Evolutionary conservation across 83 land plant genomes (phyloP), one percentile per base, ranked within the genome.

Genomic region (Picea abies): DNA sequence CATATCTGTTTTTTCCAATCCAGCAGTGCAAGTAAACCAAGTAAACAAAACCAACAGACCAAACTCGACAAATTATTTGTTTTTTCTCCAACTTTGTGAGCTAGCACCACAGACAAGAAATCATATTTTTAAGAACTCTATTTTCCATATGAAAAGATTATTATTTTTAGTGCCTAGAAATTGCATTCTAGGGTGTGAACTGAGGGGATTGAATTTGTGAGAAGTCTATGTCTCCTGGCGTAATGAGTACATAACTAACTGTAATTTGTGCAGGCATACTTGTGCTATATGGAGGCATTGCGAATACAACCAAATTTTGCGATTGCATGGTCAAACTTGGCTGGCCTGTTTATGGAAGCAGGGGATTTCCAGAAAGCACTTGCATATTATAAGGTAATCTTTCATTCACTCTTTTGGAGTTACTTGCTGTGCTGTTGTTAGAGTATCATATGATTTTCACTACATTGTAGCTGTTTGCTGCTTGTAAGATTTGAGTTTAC

Each of bases 261-360:
- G 4, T 35, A 25, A 77, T 25, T 23, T 49, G 12, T 75, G 73
- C 88, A 98, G 99, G 99, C 99, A 49, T 98, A 91, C 85, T 86
- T 85, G 23, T 98, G 99, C 85, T 98, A 98, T 81, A 26, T 90
- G 20, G 99, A 98, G 81, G 99, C 99, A 16, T 63, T 98, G 11
- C 87, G 95, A 0, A 92, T 96, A 68, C 95, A 96, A 70, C 99
- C 99, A 17, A 88, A 81, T 17, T 96, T 94, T 93, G 98, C 99
- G 8, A 92, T 98, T 87, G 99, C 99, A 32, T 98, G 99, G 99
- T 98, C 99, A 5, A 98, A 98, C 82, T 89, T 96, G 65, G 99
- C 99, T 87, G 94, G 96, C 61, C 86, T 98, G 61, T 93, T 91
- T 58, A 94, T 94, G 96, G 99, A 98, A 82, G 87, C 95, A 41